A percentile compares a stretch with the other conserved stretches of the same genome.
Conservation (phyloP, 1,139 yeast genomes). For the Yamadazyma songkhlaensis region DNA sequence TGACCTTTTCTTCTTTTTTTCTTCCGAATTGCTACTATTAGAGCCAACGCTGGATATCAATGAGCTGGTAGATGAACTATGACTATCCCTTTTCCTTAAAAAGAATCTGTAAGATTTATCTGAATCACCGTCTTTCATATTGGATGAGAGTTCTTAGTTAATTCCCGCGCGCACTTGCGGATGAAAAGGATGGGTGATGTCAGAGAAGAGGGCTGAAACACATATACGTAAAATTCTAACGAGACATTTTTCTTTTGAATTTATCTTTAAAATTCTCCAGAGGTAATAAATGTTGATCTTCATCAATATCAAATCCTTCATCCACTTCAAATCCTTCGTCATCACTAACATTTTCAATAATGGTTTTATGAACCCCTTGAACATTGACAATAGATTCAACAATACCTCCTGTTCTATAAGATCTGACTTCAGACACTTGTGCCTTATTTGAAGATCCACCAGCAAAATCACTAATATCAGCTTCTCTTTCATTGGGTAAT, state of each 20-base stretch:
- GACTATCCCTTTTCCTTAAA: conserved; percentile 14
- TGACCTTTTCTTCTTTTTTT: conserved; percentile 7
- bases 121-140: conserved; percentile 2
- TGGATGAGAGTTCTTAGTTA: neutral
- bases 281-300: conserved; percentile 7
- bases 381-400: conserved; percentile 82
- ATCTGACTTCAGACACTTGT: conserved; percentile 35
- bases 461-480: conserved; percentile 27
- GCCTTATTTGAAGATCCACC: conserved; percentile 14
- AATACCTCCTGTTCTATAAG: conserved; percentile 64
- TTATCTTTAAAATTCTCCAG: conserved; percentile 1
- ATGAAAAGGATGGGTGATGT: too few relatives aligned
- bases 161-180: too few relatives aligned
- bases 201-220: too few relatives aligned
- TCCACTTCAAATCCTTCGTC: conserved; percentile 21
- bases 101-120: conserved; percentile 18
- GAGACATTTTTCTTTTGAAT: neutral
- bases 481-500: conserved; percentile 27
- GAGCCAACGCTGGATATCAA: conserved; percentile 9
- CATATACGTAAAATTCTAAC: neutral
- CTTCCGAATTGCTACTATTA: conserved; percentile 2
- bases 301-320: conserved; percentile 18
- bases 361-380: conserved; percentile 83
- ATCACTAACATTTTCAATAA: conserved; percentile 62
- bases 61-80: conserved; percentile 11